These are phyloP conservation scores for Fusarium sp. DNA, from an alignment of 2,329 filamentous ascomycete genomes.

Conservation along the genomic window DNA sequence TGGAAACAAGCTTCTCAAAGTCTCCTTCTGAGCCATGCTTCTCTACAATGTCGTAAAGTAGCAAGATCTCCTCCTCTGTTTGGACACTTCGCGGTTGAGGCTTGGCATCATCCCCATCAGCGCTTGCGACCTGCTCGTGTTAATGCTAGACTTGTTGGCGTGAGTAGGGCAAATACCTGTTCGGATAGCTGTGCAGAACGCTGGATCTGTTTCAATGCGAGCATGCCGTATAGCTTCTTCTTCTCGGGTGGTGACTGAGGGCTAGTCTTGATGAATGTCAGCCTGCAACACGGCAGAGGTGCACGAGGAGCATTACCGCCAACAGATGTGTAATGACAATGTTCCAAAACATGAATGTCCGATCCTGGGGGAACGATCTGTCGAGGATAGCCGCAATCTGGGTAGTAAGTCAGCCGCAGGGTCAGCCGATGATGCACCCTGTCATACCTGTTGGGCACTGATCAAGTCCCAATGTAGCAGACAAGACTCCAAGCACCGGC, in stretches of 20 bases:
- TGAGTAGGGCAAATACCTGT: conserved; percentile 52
- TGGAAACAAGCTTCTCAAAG: conserved; percentile 54
- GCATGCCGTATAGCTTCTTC: conserved; percentile 63
- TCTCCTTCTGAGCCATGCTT: conserved; percentile 58
- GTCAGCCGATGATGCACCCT: background rate
- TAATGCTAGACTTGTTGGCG: background rate
- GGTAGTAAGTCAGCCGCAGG: conserved; percentile 10
- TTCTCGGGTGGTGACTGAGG: conserved; percentile 61
- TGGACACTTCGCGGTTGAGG: conserved; percentile 51
- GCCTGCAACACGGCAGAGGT: background rate
- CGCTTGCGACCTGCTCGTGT: conserved; percentile 34
- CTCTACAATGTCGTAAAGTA: conserved; percentile 62
- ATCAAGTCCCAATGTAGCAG: conserved; percentile 67
- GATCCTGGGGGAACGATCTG: conserved; percentile 62
- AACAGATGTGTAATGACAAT: conserved; percentile 66
- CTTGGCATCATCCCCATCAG: conserved; percentile 36
- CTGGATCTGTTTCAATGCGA: conserved; percentile 65
- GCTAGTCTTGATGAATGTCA: conserved; percentile 54
- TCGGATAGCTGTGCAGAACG: conserved; percentile 61
- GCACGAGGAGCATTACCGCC: conserved; percentile 56
- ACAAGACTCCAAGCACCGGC: conserved; percentile 64
- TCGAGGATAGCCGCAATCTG: conserved; percentile 68
- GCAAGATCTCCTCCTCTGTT: conserved; percentile 63
- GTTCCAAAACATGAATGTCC: conserved; percentile 66
- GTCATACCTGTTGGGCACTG: conserved; percentile 66